Evolutionary conservation across 495 filamentous ascomycete genomes (phyloP), one percentile per base, ranked within the genome.

Genomic region (Trichoderma gamsii): DNA sequence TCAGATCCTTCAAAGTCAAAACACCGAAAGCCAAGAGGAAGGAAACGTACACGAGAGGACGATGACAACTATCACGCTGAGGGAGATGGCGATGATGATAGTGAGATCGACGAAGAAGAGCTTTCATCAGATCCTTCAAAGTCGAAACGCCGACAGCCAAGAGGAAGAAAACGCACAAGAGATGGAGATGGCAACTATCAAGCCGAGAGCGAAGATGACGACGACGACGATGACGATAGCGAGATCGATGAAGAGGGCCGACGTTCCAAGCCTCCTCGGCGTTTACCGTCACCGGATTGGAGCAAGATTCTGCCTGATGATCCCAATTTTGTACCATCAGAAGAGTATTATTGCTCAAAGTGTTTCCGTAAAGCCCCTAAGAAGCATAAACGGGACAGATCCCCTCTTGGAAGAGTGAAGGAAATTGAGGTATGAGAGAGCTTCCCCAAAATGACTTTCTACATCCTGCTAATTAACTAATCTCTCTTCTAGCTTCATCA

Each of bases 281-380:
- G 56, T 7, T 29, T 7, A 29, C 56, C 56, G 35, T 61, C 56
- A 2, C 56, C 56, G 25, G 27, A 61, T 18, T 61, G 56, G 56
- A 23, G n/a, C 0, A 61, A 16, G 56, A 25, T 61, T 4, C 56
- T 61, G 56, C 13, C 56, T 25, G 25, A 61, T 7, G 56, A 61
- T 21, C 56, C 56, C 0, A 8, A 32, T 5, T 61, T 61, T 16
- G 56, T 32, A 13, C 56, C 56, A 12, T 29, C 56, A 13, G 25
- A 27, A 3, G 56, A 61, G 12, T 61, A 13, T 32, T 61, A 61
- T 23, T 61, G 56, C 13, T 61, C 56, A 4, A 61, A 61, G n/a
- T 61, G 56, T 21, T 61, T 61, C 25, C 56, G 56, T 25, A 61
- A 61, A 23, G 56, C 56, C 35, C 56, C 56, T 13, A 61, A 61